A percentile compares a stretch with the other conserved stretches of the same genome.
phyloP scores from a whole-genome alignment of 495 filamentous ascomycete species.

The Xylaria acuta region DNA sequence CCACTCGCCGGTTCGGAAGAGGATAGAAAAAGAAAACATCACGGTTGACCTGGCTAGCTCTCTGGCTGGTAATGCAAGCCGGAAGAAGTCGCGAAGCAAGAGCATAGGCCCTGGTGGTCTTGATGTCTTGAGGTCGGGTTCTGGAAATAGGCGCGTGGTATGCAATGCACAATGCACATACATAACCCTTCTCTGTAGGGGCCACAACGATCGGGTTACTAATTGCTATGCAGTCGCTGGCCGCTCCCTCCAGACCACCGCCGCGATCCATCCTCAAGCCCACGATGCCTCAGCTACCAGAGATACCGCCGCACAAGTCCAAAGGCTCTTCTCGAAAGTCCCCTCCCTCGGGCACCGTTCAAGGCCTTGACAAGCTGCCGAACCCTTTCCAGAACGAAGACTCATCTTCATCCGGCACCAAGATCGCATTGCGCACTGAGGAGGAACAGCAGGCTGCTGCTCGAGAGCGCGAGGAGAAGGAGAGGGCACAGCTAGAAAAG shows the following conservation, averaged over 20 bases:
- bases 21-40: slow-evolving; percentile 74
- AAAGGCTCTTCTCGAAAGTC: slow-evolving; percentile 38
- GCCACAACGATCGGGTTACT: slow-evolving; percentile 17
- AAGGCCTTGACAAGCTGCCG: slow-evolving; percentile 51
- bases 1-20: slow-evolving; percentile 60
- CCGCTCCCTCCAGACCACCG: slow-evolving; percentile 49
- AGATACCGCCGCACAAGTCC: slow-evolving; percentile 60
- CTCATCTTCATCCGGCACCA: slow-evolving; percentile 44
- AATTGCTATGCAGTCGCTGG: slow-evolving; percentile 52
- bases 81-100: slow-evolving; percentile 88
- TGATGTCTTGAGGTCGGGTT: slow-evolving; percentile 76
- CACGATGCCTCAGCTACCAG: slow-evolving; percentile 70
- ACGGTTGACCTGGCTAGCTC: slow-evolving; percentile 62
- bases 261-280: slow-evolving; percentile 85
- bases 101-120: slow-evolving; percentile 92
- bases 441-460: slow-evolving; percentile 82
- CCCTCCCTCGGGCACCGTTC: slow-evolving; percentile 29
- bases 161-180: slow-evolving; percentile 24
- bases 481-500: slow-evolving; percentile 68
- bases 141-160: slow-evolving; percentile 85
- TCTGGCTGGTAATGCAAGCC: slow-evolving; percentile 48
- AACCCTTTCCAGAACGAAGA: slow-evolving; percentile 60
- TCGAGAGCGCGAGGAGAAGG: slow-evolving; percentile 74
- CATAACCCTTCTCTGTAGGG: slow-evolving; percentile 27
- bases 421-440: slow-evolving; percentile 66